phyloP scores from a whole-genome alignment of 805 yeast genomes.

The Cyberlindnera veronae region DNA sequence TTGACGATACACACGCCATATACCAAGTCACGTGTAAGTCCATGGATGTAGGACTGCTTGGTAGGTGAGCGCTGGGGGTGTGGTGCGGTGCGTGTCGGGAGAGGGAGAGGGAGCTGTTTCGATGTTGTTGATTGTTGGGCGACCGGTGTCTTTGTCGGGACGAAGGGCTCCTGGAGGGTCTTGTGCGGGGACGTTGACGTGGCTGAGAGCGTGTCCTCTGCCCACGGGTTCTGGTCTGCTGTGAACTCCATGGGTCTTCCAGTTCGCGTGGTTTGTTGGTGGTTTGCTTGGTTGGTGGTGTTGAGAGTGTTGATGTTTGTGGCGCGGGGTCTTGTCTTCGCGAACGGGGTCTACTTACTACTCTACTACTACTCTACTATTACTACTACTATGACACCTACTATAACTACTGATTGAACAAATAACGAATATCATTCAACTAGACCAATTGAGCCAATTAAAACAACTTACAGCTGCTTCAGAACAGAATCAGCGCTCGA shows the following conservation, averaged over 20 bases:
- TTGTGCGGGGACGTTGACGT: neutral
- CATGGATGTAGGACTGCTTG: constrained; percentile 23
- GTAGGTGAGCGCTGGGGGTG: constrained; percentile 10
- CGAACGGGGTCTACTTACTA: too few relatives aligned
- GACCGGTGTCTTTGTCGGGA: too few relatives aligned
- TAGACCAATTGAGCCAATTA: too few relatives aligned
- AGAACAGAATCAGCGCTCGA: constrained; percentile 34
- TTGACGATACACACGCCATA: constrained; percentile 89
- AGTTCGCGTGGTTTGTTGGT: neutral
- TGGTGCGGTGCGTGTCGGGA: neutral
- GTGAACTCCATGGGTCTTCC: neutral
- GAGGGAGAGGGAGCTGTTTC: too few relatives aligned
- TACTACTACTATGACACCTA: too few relatives aligned
- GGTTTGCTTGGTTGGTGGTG: neutral
- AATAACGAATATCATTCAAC: neutral
- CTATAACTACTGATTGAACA: neutral
- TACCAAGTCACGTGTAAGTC: constrained; percentile 37
- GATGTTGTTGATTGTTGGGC: too few relatives aligned
- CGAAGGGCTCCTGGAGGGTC: neutral
- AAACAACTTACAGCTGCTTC: constrained; percentile 27
- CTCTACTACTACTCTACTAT: too few relatives aligned
- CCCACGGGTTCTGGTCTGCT: constrained; percentile 24
- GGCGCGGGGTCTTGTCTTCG: too few relatives aligned
- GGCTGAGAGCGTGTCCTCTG: constrained; percentile 13
- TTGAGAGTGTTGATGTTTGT: neutral